Evolutionary conservation across 106 monocot species (phyloP), one percentile per base, ranked within the genome.

Genomic region (Phalaenopsis aphrodite): DNA sequence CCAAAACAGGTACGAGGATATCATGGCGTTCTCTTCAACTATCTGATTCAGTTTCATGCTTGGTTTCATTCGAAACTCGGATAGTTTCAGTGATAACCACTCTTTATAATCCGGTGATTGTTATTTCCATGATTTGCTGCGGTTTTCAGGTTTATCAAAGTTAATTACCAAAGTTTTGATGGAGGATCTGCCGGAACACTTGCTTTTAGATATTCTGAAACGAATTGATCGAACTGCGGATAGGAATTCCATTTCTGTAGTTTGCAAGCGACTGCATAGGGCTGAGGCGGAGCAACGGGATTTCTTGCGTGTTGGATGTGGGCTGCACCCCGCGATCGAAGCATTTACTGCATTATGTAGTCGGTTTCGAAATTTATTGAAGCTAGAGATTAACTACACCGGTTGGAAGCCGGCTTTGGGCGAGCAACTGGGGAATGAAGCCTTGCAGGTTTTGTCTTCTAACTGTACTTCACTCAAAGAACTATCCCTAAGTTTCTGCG

Each of bases 401-500:
- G 90, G 87, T 69, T 90, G 95, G 92, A 84, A 77, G 75, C 84
- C 88, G 17, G 83, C 55, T 37, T 76, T 78, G 18, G 90, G 90
- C 23, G 87, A 89, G 75, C 95, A 95, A 75, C 61, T 95, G 36
- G 88, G 92, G 58, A 88, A 90, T 82, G 47, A 87, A 52, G 92
- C 82, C 41, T 82, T 95, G 10, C 81, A 85, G 23, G 67, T 89
- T 52, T 88, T 95, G 81, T 82, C 90, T 36, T 85, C 85, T 5
- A 81, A 78, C 55, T 92, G 92, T 80, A 85, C 81, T 58, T 82
- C 76, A 3, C 88, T 95, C 3, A 42, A 79, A 0, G 87, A 88
- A 38, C 87, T 95, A 23, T 83, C 88, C 17, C 65, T 95, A n/a
- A 95, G 87, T 55, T 95, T 89, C 65, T 95, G 90, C 58, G 87